These are phyloP conservation scores for Lactarius sanguifluus DNA, from an alignment of 768 basidiomycete genomes.

Conservation along the genomic window DNA sequence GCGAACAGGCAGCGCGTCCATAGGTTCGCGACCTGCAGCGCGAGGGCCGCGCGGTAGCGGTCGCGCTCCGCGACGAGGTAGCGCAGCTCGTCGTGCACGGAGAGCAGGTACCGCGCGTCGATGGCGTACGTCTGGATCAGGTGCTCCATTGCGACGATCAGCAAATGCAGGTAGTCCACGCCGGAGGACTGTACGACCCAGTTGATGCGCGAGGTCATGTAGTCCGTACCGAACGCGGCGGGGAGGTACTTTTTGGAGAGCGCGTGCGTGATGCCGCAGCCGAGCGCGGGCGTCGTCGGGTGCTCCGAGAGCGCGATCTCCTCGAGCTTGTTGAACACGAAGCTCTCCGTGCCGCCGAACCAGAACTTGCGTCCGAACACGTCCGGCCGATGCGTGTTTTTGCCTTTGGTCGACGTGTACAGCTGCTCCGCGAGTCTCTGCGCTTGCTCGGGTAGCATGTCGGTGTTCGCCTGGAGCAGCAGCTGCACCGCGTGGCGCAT, in stretches of 20 bases:
- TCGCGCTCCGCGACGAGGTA: conserved; percentile 91
- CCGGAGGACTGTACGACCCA: conserved; percentile 99
- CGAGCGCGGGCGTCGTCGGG: conserved; percentile 90
- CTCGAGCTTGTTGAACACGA: conserved; percentile 97
- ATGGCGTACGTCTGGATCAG: conserved; percentile 80
- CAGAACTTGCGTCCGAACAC: conserved; percentile 85
- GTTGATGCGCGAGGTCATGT: conserved; percentile 95
- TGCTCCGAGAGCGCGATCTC: conserved; percentile 84
- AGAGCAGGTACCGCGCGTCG: conserved; percentile 89
- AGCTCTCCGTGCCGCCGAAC: conserved; percentile 96
- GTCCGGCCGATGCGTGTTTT: conserved; percentile 73
- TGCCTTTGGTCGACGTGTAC: conserved; percentile 92
- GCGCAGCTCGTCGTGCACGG: conserved; percentile 95
- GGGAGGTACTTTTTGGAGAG: conserved; percentile 89
- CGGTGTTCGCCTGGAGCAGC: conserved; percentile 79
- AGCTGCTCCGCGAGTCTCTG: conserved; percentile 78
- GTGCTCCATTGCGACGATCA: conserved; percentile 94
- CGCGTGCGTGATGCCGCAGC: conserved; percentile 91
- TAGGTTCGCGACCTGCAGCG: conserved; percentile 90
- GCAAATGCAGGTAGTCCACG: conserved; percentile 95
- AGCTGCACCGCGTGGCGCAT: conserved; percentile 91
- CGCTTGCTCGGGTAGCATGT: conserved; percentile 75
- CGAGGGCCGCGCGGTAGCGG: conserved; percentile 85
- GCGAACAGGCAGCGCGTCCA: conserved; percentile 95
- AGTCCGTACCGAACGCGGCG: conserved; percentile 77